Evolutionary conservation across 2,329 filamentous ascomycete genomes (phyloP).

Genomic region (Paramyrothecium roridum): DNA sequence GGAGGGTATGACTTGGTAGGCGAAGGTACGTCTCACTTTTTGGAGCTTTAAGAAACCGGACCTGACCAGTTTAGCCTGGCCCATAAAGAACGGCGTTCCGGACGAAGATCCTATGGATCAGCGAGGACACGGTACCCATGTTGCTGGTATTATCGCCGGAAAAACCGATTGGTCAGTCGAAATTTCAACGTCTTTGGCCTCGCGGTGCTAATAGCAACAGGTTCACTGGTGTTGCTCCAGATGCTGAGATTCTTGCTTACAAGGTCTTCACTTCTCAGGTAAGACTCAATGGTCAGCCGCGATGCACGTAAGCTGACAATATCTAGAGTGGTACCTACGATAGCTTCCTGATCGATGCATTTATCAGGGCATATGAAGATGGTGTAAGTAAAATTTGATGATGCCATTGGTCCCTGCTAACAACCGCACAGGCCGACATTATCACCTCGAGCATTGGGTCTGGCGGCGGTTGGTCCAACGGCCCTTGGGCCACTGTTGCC

Average conservation of each 20-base stretch:
- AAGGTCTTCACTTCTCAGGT: conserved; percentile 16
- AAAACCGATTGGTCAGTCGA: conserved; percentile 4
- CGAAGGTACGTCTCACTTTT: neutral
- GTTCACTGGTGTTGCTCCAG: conserved; percentile 22
- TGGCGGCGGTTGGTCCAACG: conserved; percentile 19
- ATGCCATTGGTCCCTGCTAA: conserved; percentile 22
- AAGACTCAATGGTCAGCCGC: neutral
- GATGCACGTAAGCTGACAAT: neutral
- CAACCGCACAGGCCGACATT: conserved; percentile 23
- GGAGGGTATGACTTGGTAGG: conserved; percentile 19
- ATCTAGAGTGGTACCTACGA: conserved; percentile 3
- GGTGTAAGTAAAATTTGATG: conserved; percentile 5
- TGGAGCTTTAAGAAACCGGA: neutral
- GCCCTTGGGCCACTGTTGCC: conserved; percentile 28
- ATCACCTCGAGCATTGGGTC: conserved; percentile 28
- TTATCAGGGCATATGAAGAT: conserved; percentile 28
- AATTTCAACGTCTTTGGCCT: neutral
- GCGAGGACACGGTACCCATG: conserved; percentile 23
- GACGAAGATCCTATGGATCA: conserved; percentile 22
- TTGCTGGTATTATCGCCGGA: conserved; percentile 26
- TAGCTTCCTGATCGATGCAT: conserved; percentile 27
- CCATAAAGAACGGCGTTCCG: conserved; percentile 5
- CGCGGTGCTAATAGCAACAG: neutral
- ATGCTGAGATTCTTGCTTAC: conserved; percentile 21
- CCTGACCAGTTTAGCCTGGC: neutral